Conservation (phyloP, 768 basidiomycete species). For the Rhizopogon salebrosus region DNA sequence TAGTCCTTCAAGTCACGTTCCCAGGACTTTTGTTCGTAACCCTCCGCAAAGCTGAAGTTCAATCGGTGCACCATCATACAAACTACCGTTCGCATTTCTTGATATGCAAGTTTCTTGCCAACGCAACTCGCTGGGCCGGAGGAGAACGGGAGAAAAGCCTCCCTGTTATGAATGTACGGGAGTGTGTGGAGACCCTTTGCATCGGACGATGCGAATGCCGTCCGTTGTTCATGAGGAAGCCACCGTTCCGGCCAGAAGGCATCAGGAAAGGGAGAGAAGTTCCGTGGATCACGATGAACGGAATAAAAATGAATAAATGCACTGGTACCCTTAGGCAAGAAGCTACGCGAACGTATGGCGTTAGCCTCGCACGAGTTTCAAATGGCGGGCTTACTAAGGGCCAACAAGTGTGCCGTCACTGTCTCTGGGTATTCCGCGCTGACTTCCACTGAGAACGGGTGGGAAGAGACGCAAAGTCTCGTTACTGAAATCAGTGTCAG, state of each 20-base stretch:
- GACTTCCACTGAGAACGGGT: slow-evolving; percentile 43
- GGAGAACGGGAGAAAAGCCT: slow-evolving; percentile 43
- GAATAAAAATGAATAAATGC: slow-evolving; percentile 38
- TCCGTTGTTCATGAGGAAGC: slow-evolving; percentile 26
- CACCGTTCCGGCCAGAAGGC: slow-evolving; percentile 42
- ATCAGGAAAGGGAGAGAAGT: slow-evolving; percentile 43
- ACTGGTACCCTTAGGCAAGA: slow-evolving; percentile 39
- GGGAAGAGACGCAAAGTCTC: slow-evolving; percentile 47
- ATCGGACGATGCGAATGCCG: slow-evolving; percentile 20
- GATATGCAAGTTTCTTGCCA: slow-evolving; percentile 38
- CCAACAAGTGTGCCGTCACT: slow-evolving; percentile 35
- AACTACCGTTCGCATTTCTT: slow-evolving; percentile 37
- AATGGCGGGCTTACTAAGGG: slow-evolving; percentile 29
- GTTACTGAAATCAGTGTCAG: slow-evolving; percentile 31
- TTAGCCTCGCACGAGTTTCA: slow-evolving; percentile 7
- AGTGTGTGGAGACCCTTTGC: slow-evolving; percentile 18
- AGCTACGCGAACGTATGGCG: slow-evolving; percentile 22
- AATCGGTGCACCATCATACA: slow-evolving; percentile 35
- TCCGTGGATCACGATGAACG: slow-evolving; percentile 40
- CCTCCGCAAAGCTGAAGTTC: slow-evolving; percentile 34
- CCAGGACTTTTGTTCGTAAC: slow-evolving; percentile 30
- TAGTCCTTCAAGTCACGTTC: slow-evolving; percentile 31
- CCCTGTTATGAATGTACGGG: slow-evolving; percentile 27
- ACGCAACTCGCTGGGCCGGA: slow-evolving; percentile 40
- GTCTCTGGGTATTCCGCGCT: slow-evolving; percentile 33